Conservation (phyloP, 1,284 basidiomycete genomes). For the Microbotryum scabiosae region DNA sequence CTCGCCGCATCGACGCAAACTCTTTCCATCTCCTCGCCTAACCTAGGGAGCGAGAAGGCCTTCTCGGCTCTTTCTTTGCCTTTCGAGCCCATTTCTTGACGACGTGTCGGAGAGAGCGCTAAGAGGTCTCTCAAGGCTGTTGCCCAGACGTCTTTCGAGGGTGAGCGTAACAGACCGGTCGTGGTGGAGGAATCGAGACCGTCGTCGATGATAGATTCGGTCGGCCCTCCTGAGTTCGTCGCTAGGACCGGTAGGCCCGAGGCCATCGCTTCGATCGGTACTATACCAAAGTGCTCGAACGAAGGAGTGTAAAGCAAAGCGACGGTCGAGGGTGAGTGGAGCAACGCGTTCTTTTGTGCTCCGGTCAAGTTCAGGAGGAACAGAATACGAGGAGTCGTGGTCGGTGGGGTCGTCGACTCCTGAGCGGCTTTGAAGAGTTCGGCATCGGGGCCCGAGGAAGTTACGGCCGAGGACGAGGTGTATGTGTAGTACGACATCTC, state of each 20-base stretch:
- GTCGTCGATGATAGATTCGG: constrained; percentile 68
- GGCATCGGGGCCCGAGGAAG: constrained; percentile 14
- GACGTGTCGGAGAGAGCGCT: constrained; percentile 45
- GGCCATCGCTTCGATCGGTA: constrained; percentile 89
- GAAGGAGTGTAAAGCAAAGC: constrained; percentile 84
- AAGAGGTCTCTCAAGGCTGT: constrained; percentile 57
- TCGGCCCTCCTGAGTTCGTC: constrained; percentile 81
- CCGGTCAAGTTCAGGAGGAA: constrained; percentile 82
- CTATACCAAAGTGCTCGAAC: constrained; percentile 97
- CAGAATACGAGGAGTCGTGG: constrained; percentile 53
- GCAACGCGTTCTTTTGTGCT: constrained; percentile 65
- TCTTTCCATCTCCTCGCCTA: constrained; percentile 58
- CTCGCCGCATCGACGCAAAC: constrained; percentile 46
- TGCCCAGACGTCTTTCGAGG: constrained; percentile 60
- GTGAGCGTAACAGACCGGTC: constrained; percentile 57
- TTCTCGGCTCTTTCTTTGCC: constrained; percentile 54
- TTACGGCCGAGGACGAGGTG: constrained; percentile 41
- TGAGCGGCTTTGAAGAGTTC: constrained; percentile 36
- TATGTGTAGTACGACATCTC: constrained; percentile 43
- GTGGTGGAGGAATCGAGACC: constrained; percentile 38
- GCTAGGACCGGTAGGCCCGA: constrained; percentile 85
- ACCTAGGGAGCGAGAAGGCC: constrained; percentile 54
- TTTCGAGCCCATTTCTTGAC: constrained; percentile 48
- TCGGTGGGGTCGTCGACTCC: constrained; percentile 39
- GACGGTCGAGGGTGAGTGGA: constrained; percentile 50